These are phyloP conservation scores for Yamadazyma trypodendri DNA, from an alignment of 1,139 yeast genomes.

Conservation along the genomic window DNA sequence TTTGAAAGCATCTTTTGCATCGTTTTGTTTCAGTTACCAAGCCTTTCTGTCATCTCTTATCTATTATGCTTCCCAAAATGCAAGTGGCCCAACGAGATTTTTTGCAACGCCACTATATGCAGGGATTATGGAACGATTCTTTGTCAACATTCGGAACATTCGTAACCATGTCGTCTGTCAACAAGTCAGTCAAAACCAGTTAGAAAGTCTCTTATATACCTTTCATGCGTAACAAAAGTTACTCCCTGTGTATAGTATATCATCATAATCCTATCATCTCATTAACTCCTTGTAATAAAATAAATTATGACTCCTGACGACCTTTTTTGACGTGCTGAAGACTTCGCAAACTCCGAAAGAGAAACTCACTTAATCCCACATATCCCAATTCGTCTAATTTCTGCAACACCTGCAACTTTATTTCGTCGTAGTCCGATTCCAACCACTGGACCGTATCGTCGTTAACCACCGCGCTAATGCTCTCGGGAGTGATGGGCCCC, in stretches of 20 bases:
- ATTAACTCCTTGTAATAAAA: not conserved
- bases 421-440: conserved; percentile 30
- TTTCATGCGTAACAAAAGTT: not conserved
- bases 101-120: conserved; percentile 1
- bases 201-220: not conserved
- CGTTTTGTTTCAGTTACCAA: not conserved
- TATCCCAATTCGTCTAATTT: conserved; percentile 37
- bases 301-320: not conserved
- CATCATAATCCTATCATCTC: not conserved
- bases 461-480: conserved; percentile 22
- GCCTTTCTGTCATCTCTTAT: no score
- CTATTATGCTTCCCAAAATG: no score
- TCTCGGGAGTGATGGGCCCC: conserved; percentile 43
- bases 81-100: conserved; percentile 1
- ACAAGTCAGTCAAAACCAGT: not conserved
- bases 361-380: conserved; percentile 41
- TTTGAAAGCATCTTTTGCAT: not conserved
- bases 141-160: not conserved
- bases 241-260: not conserved
- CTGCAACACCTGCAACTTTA: conserved; percentile 38
- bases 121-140: not conserved
- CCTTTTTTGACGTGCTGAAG: conserved; percentile 1
- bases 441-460: conserved; percentile 30
- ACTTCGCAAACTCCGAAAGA: conserved; percentile 48
- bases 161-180: no score